Base-by-base conservation (phyloP, 1,139 yeast species). In the Dujonia santamariae region DNA sequence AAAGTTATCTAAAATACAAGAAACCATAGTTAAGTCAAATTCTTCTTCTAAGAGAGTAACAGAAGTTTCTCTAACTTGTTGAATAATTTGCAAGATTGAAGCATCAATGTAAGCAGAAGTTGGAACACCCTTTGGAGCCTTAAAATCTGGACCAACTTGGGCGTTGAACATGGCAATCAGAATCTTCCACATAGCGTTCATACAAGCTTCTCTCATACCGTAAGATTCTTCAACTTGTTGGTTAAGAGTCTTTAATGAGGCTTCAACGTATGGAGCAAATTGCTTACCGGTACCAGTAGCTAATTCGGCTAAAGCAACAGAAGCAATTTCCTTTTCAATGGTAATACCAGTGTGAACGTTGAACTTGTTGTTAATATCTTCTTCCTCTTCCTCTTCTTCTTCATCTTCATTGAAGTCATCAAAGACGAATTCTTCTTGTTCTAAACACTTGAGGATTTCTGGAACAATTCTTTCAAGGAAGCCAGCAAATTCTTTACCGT, bases 261-360 rank as follows among this genome's bases (percentile, higher is more conserved):
- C 73, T 56, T 85, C 90, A 44, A 88, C 81, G 54, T 78, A 90
- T 48, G 82, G 82, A 49, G 79, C 76, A 63, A 92, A 88, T 36
- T 78, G 80, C 44, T 77, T 79, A 50, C 88, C 87, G 34, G 96
- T 83, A 46, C 95, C 95, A 41, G 75, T 62, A 42, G 96, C 95
- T 54, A 92, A 75, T 53, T 92, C 97, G 31, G 88, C 82, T 49
- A 92, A 67, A 16, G 97, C 95, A 54, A 90, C 94, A 31, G 94
- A 76, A n/a, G 97, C 96, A 50, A 86, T 88, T 68, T 92, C 98
- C 67, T 92, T 92, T 67, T 92, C 98, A 52, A 86, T 84, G 45
- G 97, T 87, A 52, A 92, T 80, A 68, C 96, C 97, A 34, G 96
- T 85, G 71, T 88, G 88, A 46, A 90, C 90, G 48, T 85, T 82